Evolutionary conservation across 2,329 filamentous ascomycete genomes (phyloP).

Genomic region (Colletotrichum sp.): DNA sequence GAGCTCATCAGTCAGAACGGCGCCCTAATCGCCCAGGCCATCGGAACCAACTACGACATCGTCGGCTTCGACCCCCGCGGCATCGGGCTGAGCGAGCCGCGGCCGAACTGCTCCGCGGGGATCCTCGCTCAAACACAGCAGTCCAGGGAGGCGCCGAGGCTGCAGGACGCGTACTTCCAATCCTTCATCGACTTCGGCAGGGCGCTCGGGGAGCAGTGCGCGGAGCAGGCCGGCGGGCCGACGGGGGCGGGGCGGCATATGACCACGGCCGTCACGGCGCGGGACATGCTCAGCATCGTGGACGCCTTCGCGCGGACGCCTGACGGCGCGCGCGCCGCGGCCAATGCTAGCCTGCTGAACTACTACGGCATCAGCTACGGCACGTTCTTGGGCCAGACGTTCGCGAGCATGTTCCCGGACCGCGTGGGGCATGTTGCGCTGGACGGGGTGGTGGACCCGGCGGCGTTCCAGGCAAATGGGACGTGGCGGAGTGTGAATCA

Average conservation of each 20-base stretch:
- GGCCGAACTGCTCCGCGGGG: slow-evolving; percentile 39
- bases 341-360: slow-evolving; percentile 32
- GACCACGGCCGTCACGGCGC: slow-evolving; percentile 41
- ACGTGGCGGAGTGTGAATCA: slow-evolving; percentile 46
- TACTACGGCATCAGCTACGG: slow-evolving; percentile 55
- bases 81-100: slow-evolving; percentile 39
- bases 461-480: slow-evolving; percentile 37
- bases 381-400: slow-evolving; percentile 44
- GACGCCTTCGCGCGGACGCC: slow-evolving; percentile 29
- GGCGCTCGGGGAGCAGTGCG: background rate
- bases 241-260: slow-evolving; percentile 28
- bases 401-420: slow-evolving; percentile 43
- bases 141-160: background rate
- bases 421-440: slow-evolving; percentile 40
- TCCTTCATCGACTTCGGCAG: background rate
- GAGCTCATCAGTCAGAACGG: slow-evolving; percentile 30
- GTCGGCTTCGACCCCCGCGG: slow-evolving; percentile 51
- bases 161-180: background rate
- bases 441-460: slow-evolving; percentile 49
- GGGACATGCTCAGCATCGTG: slow-evolving; percentile 49
- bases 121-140: background rate
- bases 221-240: background rate
- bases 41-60: slow-evolving; percentile 38
- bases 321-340: slow-evolving; percentile 7
- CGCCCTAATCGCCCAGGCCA: slow-evolving; percentile 23